These are phyloP conservation scores for Fusarium oxysporum DNA, from an alignment of 2,329 filamentous ascomycete genomes.

Conservation along the genomic window DNA sequence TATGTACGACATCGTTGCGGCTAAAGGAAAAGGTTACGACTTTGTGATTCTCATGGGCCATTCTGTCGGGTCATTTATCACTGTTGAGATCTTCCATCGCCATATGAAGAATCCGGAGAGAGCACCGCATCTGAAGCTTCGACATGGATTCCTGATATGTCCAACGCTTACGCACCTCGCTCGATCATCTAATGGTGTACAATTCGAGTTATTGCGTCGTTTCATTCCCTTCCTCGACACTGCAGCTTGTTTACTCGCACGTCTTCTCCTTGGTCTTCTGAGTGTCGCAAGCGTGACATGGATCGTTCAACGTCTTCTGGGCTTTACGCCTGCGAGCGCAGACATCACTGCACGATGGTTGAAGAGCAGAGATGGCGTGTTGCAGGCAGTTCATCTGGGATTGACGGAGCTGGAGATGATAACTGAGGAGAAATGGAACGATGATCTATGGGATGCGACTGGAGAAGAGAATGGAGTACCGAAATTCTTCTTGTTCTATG, in stretches of 20 bases:
- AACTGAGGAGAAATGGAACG: conserved; percentile 68
- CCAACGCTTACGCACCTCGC: conserved; percentile 80
- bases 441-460: conserved; percentile 66
- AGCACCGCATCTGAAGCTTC: conserved; percentile 56
- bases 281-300: conserved; percentile 56
- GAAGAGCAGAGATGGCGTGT: conserved; percentile 66
- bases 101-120: conserved; percentile 56
- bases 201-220: conserved; percentile 53
- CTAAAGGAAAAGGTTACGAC: conserved; percentile 59
- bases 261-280: conserved; percentile 56
- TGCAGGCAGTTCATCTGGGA: conserved; percentile 69
- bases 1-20: conserved; percentile 54
- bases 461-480: conserved; percentile 47
- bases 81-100: conserved; percentile 73
- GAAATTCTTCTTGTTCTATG: conserved; percentile 71
- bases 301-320: conserved; percentile 57
- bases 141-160: conserved; percentile 74
- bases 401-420: conserved; percentile 71
- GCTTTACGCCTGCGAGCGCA: conserved; percentile 62
- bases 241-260: conserved; percentile 55
- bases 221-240: conserved; percentile 56
- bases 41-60: conserved; percentile 77
- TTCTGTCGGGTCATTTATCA: conserved; percentile 79
- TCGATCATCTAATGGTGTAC: conserved; percentile 68
- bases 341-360: conserved; percentile 65